Conservation (phyloP, 768 basidiomycete genomes). For the Gyrodon lividus region DNA sequence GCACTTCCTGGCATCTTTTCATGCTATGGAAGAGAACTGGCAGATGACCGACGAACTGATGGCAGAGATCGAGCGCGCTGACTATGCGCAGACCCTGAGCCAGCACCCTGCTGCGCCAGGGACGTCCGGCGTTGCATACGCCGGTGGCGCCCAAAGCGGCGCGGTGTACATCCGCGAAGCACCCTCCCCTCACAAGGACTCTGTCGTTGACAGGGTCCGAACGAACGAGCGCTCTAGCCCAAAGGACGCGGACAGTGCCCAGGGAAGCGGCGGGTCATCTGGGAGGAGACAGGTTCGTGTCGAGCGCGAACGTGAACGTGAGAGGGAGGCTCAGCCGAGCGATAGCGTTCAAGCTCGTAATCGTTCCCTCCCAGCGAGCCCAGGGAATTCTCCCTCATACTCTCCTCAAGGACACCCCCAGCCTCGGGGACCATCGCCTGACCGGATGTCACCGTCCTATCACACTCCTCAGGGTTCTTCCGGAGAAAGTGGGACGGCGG, state of each 20-base stretch:
- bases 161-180: constrained; percentile 34
- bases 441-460: constrained; percentile 51
- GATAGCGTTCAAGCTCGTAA: constrained; percentile 24
- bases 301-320: constrained; percentile 40
- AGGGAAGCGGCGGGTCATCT: constrained; percentile 19
- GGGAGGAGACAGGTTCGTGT: constrained; percentile 22
- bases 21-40: constrained; percentile 55
- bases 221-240: constrained; percentile 52
- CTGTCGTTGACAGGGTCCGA: constrained; percentile 55
- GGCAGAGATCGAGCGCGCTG: constrained; percentile 71
- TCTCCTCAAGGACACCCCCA: constrained; percentile 44
- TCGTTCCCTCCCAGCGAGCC: constrained; percentile 35
- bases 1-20: constrained; percentile 56
- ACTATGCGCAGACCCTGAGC: constrained; percentile 56
- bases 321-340: constrained; percentile 41
- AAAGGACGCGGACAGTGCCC: constrained; percentile 48
- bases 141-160: constrained; percentile 44
- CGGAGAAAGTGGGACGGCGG: constrained; percentile 39
- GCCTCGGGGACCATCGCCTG: constrained; percentile 48
- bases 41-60: constrained; percentile 69
- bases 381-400: constrained; percentile 35
- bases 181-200: constrained; percentile 48
- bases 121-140: constrained; percentile 45
- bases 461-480: constrained; percentile 49
- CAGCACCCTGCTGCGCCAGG: constrained; percentile 39